A percentile compares a stretch with the other conserved stretches of the same genome.
These are phyloP conservation scores for Geotrichum histeridarum DNA, from an alignment of 1,139 yeast species.

Conservation along the genomic window DNA sequence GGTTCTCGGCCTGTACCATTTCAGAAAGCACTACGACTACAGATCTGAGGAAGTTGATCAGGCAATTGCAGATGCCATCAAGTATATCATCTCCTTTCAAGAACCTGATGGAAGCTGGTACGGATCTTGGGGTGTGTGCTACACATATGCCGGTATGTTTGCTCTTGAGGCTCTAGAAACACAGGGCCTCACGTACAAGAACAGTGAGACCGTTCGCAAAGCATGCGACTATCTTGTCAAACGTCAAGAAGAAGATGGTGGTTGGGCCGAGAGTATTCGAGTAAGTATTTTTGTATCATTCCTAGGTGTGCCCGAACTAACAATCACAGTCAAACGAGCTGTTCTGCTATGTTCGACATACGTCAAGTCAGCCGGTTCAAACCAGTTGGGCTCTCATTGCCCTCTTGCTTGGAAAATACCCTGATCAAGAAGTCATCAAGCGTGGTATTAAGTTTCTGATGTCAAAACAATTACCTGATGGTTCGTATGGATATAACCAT, in stretches of 20 bases:
- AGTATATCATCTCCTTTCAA: conserved; percentile 66
- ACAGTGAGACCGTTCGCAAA: conserved; percentile 54
- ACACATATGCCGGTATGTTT: conserved; percentile 95
- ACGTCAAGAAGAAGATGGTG: conserved; percentile 83
- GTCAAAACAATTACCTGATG: conserved; percentile 62
- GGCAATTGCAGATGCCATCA: conserved; percentile 68
- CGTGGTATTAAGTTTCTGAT: conserved; percentile 62
- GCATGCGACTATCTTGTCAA: conserved; percentile 83
- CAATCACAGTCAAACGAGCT: conserved; percentile 57
- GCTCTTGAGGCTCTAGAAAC: conserved; percentile 86
- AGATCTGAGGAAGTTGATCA: conserved; percentile 57
- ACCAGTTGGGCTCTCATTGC: conserved; percentile 93
- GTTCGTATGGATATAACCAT: conserved; percentile 82
- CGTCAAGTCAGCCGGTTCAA: conserved; percentile 71
- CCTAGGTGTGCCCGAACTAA: background rate
- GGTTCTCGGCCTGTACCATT: conserved; percentile 80
- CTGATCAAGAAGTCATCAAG: conserved; percentile 57
- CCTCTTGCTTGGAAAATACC: conserved; percentile 73
- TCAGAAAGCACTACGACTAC: conserved; percentile 59
- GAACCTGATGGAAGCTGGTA: conserved; percentile 90
- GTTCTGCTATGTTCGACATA: conserved; percentile 66
- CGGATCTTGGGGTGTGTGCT: conserved; percentile 98
- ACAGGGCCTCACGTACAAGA: conserved; percentile 58
- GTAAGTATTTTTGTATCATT: conserved; percentile 16
- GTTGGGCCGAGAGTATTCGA: conserved; percentile 78